Evolutionary conservation across 2,329 filamentous ascomycete genomes (phyloP), one percentile per base, ranked within the genome.

Genomic region (Colletotrichum gigasporum): DNA sequence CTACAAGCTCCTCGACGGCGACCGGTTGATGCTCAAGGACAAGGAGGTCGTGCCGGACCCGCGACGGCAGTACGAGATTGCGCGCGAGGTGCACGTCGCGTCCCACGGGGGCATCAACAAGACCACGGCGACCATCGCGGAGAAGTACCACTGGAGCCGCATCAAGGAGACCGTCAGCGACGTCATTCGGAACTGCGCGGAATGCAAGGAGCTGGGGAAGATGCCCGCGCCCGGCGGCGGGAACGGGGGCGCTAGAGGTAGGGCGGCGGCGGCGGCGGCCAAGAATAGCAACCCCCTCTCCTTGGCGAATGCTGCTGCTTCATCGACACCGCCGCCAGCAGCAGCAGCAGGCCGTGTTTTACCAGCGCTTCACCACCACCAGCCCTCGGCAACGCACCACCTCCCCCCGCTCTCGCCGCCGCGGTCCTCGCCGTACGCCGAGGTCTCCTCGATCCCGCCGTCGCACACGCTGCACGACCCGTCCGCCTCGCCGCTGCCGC

Each of bases 111-210:
- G 96, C 53, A 98, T 98, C 83, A 99, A 99, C 83, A 97, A 97
- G 82, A 98, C 95, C 0, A 98, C 95, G 1, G 94, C 95, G 18
- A 91, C 90, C 18, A 97, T 99, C 72, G 93, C 95, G 10, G 93
- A 97, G 74, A 91, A 91, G 73, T 97, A 95, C 75, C 96, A 98
- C 79, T 99, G 96, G 96, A 94, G 96, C 48, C 88, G 95, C 66
- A 98, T 98, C 81, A 99, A 98, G 77, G 94, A 97, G 79, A 98
- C 95, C 1, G 96, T 97, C 66, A 96, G 91, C 75, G 90, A 95
- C 75, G 94, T 97, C 71, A 97, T 98, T 78, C 91, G 92, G 71
- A 95, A 96, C 72, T 99, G 96, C 78, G 80, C 86, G 7, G 90
- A 97, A 74, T 98, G 95, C 81, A 97, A 95, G 78, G 93, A 97